Conservation (phyloP, 1,284 basidiomycete species). For the Coriolopsis trogii region DNA sequence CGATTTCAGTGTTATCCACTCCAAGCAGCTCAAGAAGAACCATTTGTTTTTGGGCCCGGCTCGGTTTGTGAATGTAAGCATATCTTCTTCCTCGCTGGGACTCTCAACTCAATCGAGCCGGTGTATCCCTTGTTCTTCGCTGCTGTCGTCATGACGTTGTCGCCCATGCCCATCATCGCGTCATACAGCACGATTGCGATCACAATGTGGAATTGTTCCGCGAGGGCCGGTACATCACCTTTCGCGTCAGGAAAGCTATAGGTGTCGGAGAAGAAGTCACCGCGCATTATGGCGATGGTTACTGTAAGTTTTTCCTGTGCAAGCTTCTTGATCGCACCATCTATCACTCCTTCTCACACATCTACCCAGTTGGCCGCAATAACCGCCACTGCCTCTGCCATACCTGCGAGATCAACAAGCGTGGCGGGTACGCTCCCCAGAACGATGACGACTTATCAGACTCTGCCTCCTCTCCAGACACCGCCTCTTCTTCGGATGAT, state of each 20-base stretch:
- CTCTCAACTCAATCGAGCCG: too few relatives aligned
- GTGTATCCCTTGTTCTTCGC: too few relatives aligned
- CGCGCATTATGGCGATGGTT: constrained; percentile 83
- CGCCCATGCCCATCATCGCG: not conserved
- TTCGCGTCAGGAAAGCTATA: constrained; percentile 83
- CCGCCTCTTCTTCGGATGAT: constrained; percentile 27
- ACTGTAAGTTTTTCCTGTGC: constrained; percentile 57
- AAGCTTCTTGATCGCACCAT: not conserved
- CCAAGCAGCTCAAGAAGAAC: constrained; percentile 88
- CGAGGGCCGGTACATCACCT: constrained; percentile 86
- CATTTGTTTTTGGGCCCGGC: constrained; percentile 92
- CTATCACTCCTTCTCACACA: not conserved
- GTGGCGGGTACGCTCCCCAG: constrained; percentile 75
- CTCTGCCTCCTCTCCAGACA: constrained; percentile 29
- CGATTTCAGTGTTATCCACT: constrained; percentile 92
- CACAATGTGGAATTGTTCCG: constrained; percentile 89
- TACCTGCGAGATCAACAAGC: constrained; percentile 80
- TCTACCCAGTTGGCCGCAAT: constrained; percentile 72
- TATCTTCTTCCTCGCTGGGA: not conserved
- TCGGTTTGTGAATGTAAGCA: constrained; percentile 89
- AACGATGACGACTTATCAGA: constrained; percentile 51
- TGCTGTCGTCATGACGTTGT: too few relatives aligned
- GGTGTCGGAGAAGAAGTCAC: constrained; percentile 85
- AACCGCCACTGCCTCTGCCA: constrained; percentile 90
- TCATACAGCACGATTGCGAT: constrained; percentile 82